Base-by-base conservation (phyloP, 2,329 filamentous ascomycete genomes). In the Xylogone sp. region DNA sequence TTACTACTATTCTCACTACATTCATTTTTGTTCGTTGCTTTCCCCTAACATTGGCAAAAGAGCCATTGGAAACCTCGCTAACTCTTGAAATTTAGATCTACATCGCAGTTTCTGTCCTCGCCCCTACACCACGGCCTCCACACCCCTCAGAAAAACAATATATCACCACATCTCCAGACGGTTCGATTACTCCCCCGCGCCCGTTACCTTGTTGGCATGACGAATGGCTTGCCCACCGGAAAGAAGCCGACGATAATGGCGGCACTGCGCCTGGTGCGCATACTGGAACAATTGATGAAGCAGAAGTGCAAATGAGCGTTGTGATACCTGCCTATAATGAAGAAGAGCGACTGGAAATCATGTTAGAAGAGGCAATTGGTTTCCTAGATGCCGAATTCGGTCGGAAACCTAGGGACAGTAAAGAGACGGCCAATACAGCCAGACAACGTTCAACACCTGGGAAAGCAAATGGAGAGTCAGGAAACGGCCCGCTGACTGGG, bases 311-410 rank as follows among this genome's bases (percentile, higher is more conserved):
- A 66, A 84, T 99, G 75, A 94, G 88, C 49, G 84, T 97, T 7
- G 90, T 99, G 0, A 86, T 99, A 43, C 94, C 94, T 0, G 94
- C 94, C 9, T 99, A 91, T 78, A 99, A 99, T 61, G 94, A 99
- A 66, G 87, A 93, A 67, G 79, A 88, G 53, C 84, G 94, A 24
- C 78, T 99, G 45, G 78, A 83, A 12, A 87, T 86, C 10, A 96
- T 96, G 72, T 77, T 99, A 12, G 86, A 95, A 64, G 94, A 99
- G 70, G 91, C 94, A 1, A 87, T 97, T 21, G 84, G 83, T 46
- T 96, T 92, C 67, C 79, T 99, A 9, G 88, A 96, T 68, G 73
- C 77, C 46, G 80, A 86, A 57, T 93, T 95, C 65, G 89, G 89
- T 12, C 72, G 72, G 2, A 61, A 70, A 16, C 64, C 72, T 49